Conservation (phyloP, 345 rosid species). For the Brassica juncea region DNA sequence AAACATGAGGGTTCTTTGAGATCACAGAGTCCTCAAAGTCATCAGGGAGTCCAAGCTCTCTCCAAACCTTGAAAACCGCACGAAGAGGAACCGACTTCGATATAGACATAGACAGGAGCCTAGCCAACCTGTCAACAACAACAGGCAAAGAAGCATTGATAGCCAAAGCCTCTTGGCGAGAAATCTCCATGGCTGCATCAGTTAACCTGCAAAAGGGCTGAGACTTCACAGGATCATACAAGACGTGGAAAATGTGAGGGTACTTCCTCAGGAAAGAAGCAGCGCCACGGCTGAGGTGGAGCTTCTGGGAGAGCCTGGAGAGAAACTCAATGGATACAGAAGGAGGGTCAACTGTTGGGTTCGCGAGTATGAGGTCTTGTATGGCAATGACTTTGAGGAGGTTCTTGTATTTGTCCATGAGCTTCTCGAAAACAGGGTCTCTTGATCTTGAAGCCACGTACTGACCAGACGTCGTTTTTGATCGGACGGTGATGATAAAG, state of each 20-base stretch:
- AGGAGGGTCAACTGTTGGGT: constrained; percentile 54
- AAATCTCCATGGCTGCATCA: constrained; percentile 51
- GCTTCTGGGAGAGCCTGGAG: constrained; percentile 75
- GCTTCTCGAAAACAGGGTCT: constrained; percentile 80
- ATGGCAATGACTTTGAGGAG: constrained; percentile 67
- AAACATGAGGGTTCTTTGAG: constrained; percentile 51
- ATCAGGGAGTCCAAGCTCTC: constrained; percentile 90
- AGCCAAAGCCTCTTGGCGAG: constrained; percentile 60
- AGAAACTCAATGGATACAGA: constrained; percentile 79
- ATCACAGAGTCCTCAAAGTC: constrained; percentile 91
- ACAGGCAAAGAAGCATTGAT: constrained; percentile 47
- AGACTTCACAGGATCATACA: constrained; percentile 56
- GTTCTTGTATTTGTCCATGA: constrained; percentile 89
- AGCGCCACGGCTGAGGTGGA: constrained; percentile 82
- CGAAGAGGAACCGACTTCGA: constrained; percentile 77
- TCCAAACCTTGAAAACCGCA: constrained; percentile 90
- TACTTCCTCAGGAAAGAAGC: constrained; percentile 70
- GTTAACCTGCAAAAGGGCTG: constrained; percentile 71
- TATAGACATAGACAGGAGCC: constrained; percentile 64
- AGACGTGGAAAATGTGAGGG: constrained; percentile 75
- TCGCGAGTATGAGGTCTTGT: constrained; percentile 78
- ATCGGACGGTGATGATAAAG: constrained; percentile 40
- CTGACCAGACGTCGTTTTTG: constrained; percentile 69
- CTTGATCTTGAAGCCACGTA: constrained; percentile 75
- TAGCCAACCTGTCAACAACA: constrained; percentile 61